Base-by-base conservation (phyloP, 352 stramenopile genomes). In the Salisapilia sapeloensis region DNA sequence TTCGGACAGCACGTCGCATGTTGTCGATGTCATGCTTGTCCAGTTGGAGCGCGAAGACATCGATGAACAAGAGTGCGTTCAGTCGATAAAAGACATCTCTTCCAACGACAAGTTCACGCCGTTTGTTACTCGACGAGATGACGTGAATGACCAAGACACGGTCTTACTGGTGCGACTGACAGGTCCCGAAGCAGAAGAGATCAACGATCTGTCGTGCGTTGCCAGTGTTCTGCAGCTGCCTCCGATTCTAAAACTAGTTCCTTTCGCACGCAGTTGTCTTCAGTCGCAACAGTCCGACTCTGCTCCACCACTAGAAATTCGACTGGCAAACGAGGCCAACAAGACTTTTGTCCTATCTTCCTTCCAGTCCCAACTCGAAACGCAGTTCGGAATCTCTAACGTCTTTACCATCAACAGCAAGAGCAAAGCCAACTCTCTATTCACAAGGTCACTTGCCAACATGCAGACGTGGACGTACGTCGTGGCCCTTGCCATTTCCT, bases 191-290 rank as follows among this genome's bases (percentile, higher is more conserved):
- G 53, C 53, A 2, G 36, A 47, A 4, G 32, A 45, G 6, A 38
- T 81, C 44, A 46, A 51, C 31, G 42, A 29, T 1, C 38, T 81
- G 11, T 40, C 50, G n/a, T 78, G 65, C 21, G 53, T 77, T 19
- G 54, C 60, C 4, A 50, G 35, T 23, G 49, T 78, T 19, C 36
- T 66, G 24, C 36, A 59, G 22, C 25, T 81, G 16, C 62, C 62
- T 4, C 25, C 49, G 16, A 55, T 87, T 26, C 41, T 83, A 31
- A 89, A 85, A 42, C 44, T 89, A 13, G 56, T 75, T 48, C 72
- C 72, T 8, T 77, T 89, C 13, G 63, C 63, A 4, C 46, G 63
- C 18, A 77, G 56, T 24, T 45, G 55, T 26, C 22, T 29, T 71
- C 32, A 56, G 46, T 30, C 30, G 50, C n/a, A 54, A 33, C 20